Evolutionary conservation across 441 rosid species (phyloP), one percentile per base, ranked within the genome.

Genomic region (Adansonia rubrostipa): DNA sequence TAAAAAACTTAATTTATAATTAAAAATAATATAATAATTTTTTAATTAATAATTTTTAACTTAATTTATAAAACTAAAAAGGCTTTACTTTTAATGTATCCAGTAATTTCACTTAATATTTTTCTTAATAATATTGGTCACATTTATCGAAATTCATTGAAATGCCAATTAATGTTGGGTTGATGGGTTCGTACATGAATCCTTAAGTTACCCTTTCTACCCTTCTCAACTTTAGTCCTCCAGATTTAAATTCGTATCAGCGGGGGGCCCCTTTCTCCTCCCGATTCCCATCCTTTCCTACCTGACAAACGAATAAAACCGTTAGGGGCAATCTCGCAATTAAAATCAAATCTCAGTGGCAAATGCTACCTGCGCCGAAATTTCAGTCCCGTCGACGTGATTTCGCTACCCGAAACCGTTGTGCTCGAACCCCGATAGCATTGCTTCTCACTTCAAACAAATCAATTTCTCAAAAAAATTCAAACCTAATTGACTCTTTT

Each of bases 281-380:
- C 44, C 67, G 33, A 9, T 33, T 64, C 11, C 50, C 60, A 50
- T 17, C 44, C 20, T 17, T 40, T 56, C 24, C 10, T 33, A 1
- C 85, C 79, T 19, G 85, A 83, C 87, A 87, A 85, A 81, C 60
- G 74, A 85, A 87, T 78, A 74, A 73, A 82, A 89, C 97, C 92
- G 96, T 90, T 87, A 88, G 78, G 84, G 92, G 89, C 75, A 87
- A 1, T 75, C 10, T 80, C 80, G 96, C 47, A 89, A 85, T 80
- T 83, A 63, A 0, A 0, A 2, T 0, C 0, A 19, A 58, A 9
- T 0, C 0, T 1, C 7, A 53, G 71, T 92, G 89, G 85, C 81
- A 77, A 73, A 2, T 8, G 0, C 33, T 14, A 11, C 36, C 4
- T 10, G 77, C 88, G 96, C 91, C 96, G 95, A 81, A 87, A 92